Evolutionary conservation across 2,329 filamentous ascomycete species (phyloP).

Genomic region (Colletotrichum sp.): DNA sequence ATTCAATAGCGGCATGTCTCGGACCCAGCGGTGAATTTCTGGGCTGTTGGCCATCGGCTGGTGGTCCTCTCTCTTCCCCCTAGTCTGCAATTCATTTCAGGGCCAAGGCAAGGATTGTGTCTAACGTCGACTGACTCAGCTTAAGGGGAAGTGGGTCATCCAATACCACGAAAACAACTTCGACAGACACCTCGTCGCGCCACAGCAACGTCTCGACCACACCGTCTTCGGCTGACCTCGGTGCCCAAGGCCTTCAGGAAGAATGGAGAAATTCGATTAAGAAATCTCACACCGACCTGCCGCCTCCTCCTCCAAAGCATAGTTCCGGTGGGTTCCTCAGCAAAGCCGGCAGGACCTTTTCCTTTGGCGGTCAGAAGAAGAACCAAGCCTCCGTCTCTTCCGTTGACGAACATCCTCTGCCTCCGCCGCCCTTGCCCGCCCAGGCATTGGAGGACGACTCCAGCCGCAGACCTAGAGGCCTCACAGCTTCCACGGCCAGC

Average conservation of each 20-base stretch:
- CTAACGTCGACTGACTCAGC: slow-evolving; percentile 40
- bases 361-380: slow-evolving; percentile 64
- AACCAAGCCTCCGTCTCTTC: slow-evolving; percentile 41
- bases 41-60: neutral
- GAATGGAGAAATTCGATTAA: slow-evolving; percentile 42
- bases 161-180: slow-evolving; percentile 65
- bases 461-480: slow-evolving; percentile 48
- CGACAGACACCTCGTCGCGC: slow-evolving; percentile 65
- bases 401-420: slow-evolving; percentile 37
- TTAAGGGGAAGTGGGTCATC: slow-evolving; percentile 64
- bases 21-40: slow-evolving; percentile 13
- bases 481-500: slow-evolving; percentile 59
- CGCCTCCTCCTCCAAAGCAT: slow-evolving; percentile 51
- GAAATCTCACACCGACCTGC: slow-evolving; percentile 44
- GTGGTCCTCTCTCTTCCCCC: slow-evolving; percentile 14
- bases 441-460: slow-evolving; percentile 34
- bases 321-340: slow-evolving; percentile 55
- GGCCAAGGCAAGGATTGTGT: slow-evolving; percentile 25
- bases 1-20: slow-evolving; percentile 22
- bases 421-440: slow-evolving; percentile 41
- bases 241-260: slow-evolving; percentile 39
- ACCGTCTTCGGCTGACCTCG: slow-evolving; percentile 59
- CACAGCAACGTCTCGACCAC: slow-evolving; percentile 68
- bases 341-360: slow-evolving; percentile 63
- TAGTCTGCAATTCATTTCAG: slow-evolving; percentile 24